Conservation (phyloP, 2,329 filamentous ascomycete species). For the Didymella keratinophila region DNA sequence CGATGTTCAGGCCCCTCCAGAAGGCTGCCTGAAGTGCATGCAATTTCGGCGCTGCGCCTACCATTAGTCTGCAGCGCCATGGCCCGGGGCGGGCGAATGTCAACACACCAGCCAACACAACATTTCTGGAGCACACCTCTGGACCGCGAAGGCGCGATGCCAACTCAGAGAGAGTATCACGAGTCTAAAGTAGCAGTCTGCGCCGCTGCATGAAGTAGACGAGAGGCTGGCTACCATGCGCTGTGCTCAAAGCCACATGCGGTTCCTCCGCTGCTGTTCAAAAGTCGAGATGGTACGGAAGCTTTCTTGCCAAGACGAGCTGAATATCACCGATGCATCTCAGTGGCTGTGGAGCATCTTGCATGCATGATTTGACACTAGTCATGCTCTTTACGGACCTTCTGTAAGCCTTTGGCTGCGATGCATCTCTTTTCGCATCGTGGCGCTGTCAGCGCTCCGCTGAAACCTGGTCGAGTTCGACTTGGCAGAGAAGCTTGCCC, state of each 20-base stretch:
- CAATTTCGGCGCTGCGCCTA: slow-evolving; percentile 8
- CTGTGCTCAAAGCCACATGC: slow-evolving; percentile 9
- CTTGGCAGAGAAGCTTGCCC: slow-evolving; percentile 26
- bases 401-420: slow-evolving; percentile 8
- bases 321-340: slow-evolving; percentile 9
- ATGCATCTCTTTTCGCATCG: slow-evolving; percentile 9
- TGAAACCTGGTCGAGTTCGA: slow-evolving; percentile 15
- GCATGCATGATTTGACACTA: slow-evolving; percentile 4
- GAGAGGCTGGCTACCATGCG: slow-evolving; percentile 13
- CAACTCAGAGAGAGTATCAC: slow-evolving; percentile 9
- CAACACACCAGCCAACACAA: neutral
- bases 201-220: neutral
- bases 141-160: slow-evolving; percentile 1
- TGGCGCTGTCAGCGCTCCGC: slow-evolving; percentile 10
- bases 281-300: slow-evolving; percentile 8
- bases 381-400: slow-evolving; percentile 7
- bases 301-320: slow-evolving; percentile 17
- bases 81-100: neutral
- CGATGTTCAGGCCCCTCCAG: slow-evolving; percentile 1
- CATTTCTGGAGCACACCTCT: slow-evolving; percentile 3
- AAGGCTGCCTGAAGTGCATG: slow-evolving; percentile 4
- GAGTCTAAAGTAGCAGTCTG: slow-evolving; percentile 8
- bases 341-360: slow-evolving; percentile 15
- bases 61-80: slow-evolving; percentile 7
- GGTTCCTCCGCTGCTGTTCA: slow-evolving; percentile 4